phyloP scores from a whole-genome alignment of 2,329 filamentous ascomycete species.

The Apiospora pterosperma region DNA sequence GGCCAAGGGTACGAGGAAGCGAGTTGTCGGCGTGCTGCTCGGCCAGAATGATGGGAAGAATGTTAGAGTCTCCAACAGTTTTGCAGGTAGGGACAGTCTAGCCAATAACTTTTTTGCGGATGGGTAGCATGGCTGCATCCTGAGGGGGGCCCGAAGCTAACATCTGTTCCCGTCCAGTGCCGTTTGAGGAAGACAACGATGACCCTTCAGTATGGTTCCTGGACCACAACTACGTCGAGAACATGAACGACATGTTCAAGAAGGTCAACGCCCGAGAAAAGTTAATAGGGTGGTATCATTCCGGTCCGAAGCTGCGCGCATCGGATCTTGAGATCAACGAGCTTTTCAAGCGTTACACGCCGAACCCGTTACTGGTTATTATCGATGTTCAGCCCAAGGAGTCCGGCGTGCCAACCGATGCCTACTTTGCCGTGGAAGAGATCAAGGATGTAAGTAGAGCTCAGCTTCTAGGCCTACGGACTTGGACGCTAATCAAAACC shows the following conservation, averaged over 20 bases:
- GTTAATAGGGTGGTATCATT: slow-evolving; percentile 99
- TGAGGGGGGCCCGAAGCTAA: slow-evolving; percentile 1
- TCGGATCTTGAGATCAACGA: slow-evolving; percentile 99
- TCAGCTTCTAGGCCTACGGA: slow-evolving; percentile 6
- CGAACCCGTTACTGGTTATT: slow-evolving; percentile 93
- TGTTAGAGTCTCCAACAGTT: slow-evolving; percentile 97
- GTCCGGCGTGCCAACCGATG: slow-evolving; percentile 94
- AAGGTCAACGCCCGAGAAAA: slow-evolving; percentile 99
- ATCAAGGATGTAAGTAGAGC: slow-evolving; percentile 80
- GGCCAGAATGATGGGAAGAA: slow-evolving; percentile 96
- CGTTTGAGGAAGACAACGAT: slow-evolving; percentile 98
- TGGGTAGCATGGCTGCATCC: not conserved
- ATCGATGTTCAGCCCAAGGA: slow-evolving; percentile 98
- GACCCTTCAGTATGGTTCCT: slow-evolving; percentile 98
- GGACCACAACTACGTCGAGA: slow-evolving; percentile 98
- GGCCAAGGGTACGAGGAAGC: slow-evolving; percentile 78
- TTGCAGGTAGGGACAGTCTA: slow-evolving; percentile 68
- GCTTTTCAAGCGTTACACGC: slow-evolving; percentile 98
- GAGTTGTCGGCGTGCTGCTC: slow-evolving; percentile 90
- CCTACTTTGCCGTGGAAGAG: slow-evolving; percentile 98
- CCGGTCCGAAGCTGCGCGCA: slow-evolving; percentile 91
- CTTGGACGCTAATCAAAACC: slow-evolving; percentile 7
- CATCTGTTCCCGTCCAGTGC: slow-evolving; percentile 57
- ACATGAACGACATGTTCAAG: slow-evolving; percentile 99
- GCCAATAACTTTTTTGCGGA: not conserved